Conservation (phyloP, 306 rosid genomes). For the Albizia julibrissin region DNA sequence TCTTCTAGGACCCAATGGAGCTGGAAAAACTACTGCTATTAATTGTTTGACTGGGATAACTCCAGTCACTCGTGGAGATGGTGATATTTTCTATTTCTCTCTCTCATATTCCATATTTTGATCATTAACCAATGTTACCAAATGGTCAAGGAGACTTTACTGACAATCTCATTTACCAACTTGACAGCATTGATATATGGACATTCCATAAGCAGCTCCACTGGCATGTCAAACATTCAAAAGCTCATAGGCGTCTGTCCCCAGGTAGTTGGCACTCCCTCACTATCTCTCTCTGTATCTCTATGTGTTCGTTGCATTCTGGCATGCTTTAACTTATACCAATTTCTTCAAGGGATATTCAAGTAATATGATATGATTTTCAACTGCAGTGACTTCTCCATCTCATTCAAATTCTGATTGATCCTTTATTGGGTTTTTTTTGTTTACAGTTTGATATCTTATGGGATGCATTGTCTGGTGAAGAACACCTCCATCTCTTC, state of each 20-base stretch:
- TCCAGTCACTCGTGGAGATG: slow-evolving; percentile 85
- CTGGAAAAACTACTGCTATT: slow-evolving; percentile 91
- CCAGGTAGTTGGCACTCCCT: slow-evolving; percentile 60
- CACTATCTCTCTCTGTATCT: neutral
- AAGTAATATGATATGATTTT: neutral
- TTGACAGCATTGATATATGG: slow-evolving; percentile 77
- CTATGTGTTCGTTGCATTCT: slow-evolving; percentile 26
- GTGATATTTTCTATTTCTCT: slow-evolving; percentile 40
- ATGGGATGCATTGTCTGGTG: slow-evolving; percentile 83
- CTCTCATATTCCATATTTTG: neutral
- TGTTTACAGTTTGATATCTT: slow-evolving; percentile 75
- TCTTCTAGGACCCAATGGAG: slow-evolving; percentile 94
- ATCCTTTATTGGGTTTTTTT: slow-evolving; percentile 30
- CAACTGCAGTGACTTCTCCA: slow-evolving; percentile 12
- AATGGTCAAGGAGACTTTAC: slow-evolving; percentile 14
- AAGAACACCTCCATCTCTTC: slow-evolving; percentile 85
- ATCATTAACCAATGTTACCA: slow-evolving; percentile 9
- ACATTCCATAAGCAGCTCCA: slow-evolving; percentile 64
- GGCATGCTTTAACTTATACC: neutral
- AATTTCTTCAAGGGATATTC: slow-evolving; percentile 14
- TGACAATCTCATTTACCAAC: slow-evolving; percentile 27
- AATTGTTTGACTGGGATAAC: slow-evolving; percentile 88
- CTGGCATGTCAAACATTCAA: slow-evolving; percentile 76
- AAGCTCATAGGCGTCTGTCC: slow-evolving; percentile 88
- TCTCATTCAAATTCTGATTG: slow-evolving; percentile 3